Conservation (phyloP, 2,329 filamentous ascomycete genomes). For the Calonectria pauciramosa region DNA sequence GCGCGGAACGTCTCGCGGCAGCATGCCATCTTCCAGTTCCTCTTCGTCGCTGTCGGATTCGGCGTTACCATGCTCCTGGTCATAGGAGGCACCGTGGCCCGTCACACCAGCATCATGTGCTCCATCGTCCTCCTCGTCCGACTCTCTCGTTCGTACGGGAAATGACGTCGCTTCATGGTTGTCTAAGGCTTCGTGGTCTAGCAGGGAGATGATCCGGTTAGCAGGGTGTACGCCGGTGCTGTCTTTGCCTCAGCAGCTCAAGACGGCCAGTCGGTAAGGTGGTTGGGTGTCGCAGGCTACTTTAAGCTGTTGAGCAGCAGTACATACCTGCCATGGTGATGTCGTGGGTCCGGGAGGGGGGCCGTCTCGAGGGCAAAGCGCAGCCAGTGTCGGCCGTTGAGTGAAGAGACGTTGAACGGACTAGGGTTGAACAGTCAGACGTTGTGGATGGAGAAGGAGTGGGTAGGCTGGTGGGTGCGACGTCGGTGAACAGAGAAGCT, state of each 20-base stretch:
- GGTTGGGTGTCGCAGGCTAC: slow-evolving; percentile 1
- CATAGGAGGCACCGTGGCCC: slow-evolving; percentile 40
- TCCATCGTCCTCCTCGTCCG: slow-evolving; percentile 50
- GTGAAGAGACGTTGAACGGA: slow-evolving; percentile 16
- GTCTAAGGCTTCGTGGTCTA: slow-evolving; percentile 30
- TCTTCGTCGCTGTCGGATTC: slow-evolving; percentile 44
- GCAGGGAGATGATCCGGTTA: slow-evolving; percentile 12
- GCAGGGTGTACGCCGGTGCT: neutral
- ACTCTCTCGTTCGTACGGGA: slow-evolving; percentile 46
- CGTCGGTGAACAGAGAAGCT: slow-evolving; percentile 25
- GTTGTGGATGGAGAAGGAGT: slow-evolving; percentile 19
- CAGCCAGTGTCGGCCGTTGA: neutral
- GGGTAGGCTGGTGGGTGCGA: slow-evolving; percentile 16
- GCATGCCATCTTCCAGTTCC: slow-evolving; percentile 67
- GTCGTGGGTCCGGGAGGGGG: slow-evolving; percentile 1
- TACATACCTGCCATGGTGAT: slow-evolving; percentile 43
- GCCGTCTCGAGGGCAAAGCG: neutral
- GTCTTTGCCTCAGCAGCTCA: neutral
- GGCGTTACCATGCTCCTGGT: slow-evolving; percentile 37
- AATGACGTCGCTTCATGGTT: slow-evolving; percentile 41
- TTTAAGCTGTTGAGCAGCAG: slow-evolving; percentile 27
- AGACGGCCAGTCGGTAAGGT: neutral
- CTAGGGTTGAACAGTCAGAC: slow-evolving; percentile 21
- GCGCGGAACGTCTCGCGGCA: slow-evolving; percentile 71
- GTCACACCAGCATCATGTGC: slow-evolving; percentile 40